A percentile compares a stretch with the other conserved stretches of the same genome.
These are phyloP conservation scores for Triglochin maritima DNA, from an alignment of 106 monocot genomes.

Conservation along the genomic window DNA sequence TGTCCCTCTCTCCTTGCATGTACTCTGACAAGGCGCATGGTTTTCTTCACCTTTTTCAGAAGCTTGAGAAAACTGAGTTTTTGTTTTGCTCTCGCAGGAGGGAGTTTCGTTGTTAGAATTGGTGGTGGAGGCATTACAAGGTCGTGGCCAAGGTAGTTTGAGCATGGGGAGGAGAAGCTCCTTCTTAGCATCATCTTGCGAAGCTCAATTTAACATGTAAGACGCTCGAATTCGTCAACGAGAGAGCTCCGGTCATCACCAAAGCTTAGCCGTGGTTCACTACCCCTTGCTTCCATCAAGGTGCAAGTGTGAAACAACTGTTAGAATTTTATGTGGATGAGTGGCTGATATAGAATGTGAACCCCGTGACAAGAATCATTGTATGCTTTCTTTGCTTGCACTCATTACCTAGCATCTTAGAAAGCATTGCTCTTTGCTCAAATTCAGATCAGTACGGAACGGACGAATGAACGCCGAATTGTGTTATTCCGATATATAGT, in stretches of 20 bases:
- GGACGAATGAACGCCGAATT: too few relatives aligned
- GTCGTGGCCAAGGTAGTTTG: neutral
- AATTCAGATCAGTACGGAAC: too few relatives aligned
- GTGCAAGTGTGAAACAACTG: too few relatives aligned
- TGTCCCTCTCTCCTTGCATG: neutral
- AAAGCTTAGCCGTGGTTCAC: constrained; percentile 1
- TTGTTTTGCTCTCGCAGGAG: neutral
- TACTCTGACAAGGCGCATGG: neutral
- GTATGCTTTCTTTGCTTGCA: too few relatives aligned
- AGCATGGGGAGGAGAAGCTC: constrained; percentile 9
- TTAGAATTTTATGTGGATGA: too few relatives aligned
- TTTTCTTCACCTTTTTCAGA: constrained; percentile 7
- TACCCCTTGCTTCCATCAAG: neutral
- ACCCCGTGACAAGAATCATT: too few relatives aligned
- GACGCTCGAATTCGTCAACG: constrained; percentile 8
- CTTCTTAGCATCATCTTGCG: constrained; percentile 7
- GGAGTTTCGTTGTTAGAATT: neutral
- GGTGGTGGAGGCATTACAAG: neutral
- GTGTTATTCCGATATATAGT: too few relatives aligned
- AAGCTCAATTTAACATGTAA: constrained; percentile 8
- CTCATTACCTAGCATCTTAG: too few relatives aligned
- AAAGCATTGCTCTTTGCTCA: too few relatives aligned
- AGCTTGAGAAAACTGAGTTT: neutral
- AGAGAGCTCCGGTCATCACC: constrained; percentile 9
- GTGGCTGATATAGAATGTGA: too few relatives aligned